Base-by-base conservation (phyloP, 176 grass and related monocot genomes). In the Puccinellia tenuiflora region DNA sequence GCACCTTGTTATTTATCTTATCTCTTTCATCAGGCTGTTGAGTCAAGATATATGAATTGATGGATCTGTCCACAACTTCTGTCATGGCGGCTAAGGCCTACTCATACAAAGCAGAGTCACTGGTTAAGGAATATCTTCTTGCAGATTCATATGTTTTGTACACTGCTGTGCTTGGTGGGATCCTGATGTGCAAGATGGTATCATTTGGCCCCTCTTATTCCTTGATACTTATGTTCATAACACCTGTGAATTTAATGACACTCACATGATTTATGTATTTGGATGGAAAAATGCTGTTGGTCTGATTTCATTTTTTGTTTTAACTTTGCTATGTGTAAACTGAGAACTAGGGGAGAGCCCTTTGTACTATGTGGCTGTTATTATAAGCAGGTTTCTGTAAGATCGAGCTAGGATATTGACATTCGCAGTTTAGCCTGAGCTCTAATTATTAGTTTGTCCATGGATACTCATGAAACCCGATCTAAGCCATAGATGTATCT, bases 131-230 rank as follows among this genome's bases (percentile, higher is more conserved):
- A 21, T 98, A 93, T 81, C 87, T 98, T 79, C 88, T 98, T 90
- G 79, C 96, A 83, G 91, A 98, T 88, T 87, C 87, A 38, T 84
- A 90, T 90, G 87, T 90, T 79, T 85, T 87, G 59, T 98, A 92
- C 75, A 92, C 84, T 75, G 86, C 96, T 81, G 62, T 96, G 64
- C 80, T 98, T 84, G 80, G 88, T 83, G 96, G 92, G 64, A 90
- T 96, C 85, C 77, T 98, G 48, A 91, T 98, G 89, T 95, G 91
- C 89, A 98, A 98, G 82, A 89, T 96, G 93, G 96, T 98, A 96
- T 25, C 10, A 78, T 40, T 43, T 68, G 3, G 34, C 24, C 54
- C 76, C 38, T 84, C 51, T 79, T 88, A 66, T 28, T 1, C 57
- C 9, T 86, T 78, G 22, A 79, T 31, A 55, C 35, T 69, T 40